These are phyloP conservation scores for Geotrichum citri-aurantii DNA, from an alignment of 1,139 yeast species.

Conservation along the genomic window DNA sequence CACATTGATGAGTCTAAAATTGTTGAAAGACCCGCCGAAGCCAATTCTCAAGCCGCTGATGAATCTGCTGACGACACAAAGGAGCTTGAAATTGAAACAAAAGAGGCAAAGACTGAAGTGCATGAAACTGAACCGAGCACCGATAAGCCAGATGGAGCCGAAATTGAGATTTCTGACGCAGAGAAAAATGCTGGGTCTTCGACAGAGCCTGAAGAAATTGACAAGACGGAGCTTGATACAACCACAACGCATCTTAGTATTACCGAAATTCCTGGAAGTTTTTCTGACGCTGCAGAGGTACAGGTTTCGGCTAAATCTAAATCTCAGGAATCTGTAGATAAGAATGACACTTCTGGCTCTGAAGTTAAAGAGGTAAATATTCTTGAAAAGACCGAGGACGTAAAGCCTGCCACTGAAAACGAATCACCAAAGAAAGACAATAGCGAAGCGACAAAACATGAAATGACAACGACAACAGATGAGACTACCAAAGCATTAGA, in stretches of 20 bases:
- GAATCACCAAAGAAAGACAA: background rate
- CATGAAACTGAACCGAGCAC: background rate
- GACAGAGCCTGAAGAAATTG: background rate
- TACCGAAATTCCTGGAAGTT: background rate
- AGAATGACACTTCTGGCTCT: background rate
- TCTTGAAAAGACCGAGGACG: background rate
- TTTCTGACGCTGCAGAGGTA: background rate
- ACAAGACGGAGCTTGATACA: background rate
- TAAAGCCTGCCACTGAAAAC: background rate
- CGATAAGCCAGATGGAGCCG: background rate
- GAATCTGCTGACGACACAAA: background rate
- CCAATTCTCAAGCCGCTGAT: background rate
- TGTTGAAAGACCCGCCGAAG: background rate
- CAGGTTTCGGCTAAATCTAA: background rate
- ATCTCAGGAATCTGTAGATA: background rate
- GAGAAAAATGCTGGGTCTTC: background rate
- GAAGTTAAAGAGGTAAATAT: slow-evolving; percentile 5
- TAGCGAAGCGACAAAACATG: background rate
- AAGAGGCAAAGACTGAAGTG: background rate
- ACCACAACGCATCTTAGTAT: background rate
- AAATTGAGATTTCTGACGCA: background rate
- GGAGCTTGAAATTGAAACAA: background rate
- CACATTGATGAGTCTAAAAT: background rate
- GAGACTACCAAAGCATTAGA: background rate
- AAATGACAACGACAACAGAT: background rate